These are phyloP conservation scores for Oryza coarctata DNA, from an alignment of 176 grass and related monocot genomes.

Conservation along the genomic window DNA sequence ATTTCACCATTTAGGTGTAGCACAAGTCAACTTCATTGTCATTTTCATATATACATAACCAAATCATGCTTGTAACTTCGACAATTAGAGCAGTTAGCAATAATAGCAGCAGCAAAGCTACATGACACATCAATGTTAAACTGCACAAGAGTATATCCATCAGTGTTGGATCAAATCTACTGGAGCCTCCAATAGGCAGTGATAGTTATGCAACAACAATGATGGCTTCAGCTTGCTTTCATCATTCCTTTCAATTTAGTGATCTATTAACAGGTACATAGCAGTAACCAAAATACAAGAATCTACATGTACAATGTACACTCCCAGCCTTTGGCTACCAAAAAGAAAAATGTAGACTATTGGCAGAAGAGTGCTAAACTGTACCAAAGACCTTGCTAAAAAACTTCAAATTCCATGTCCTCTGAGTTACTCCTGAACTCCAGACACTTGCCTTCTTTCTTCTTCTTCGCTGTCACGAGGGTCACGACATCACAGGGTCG, in stretches of 20 bases:
- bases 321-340: slow-evolving; percentile 42
- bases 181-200: slow-evolving; percentile 3
- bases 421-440: slow-evolving; percentile 52
- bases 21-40: background rate
- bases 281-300: slow-evolving; percentile 38
- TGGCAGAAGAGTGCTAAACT: slow-evolving; percentile 22
- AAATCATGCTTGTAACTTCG: background rate
- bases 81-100: background rate
- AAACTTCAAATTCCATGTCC: slow-evolving; percentile 71
- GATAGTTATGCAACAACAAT: slow-evolving; percentile 24
- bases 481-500: slow-evolving; percentile 46
- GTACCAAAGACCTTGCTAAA: slow-evolving; percentile 42
- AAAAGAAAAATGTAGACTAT: slow-evolving; percentile 38
- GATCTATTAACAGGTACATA: slow-evolving; percentile 49
- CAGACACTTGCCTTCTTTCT: slow-evolving; percentile 72
- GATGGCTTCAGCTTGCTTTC: slow-evolving; percentile 34
- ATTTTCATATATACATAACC: background rate
- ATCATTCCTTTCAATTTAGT: slow-evolving; percentile 37
- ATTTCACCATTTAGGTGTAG: background rate
- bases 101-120: background rate
- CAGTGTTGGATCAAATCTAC: background rate
- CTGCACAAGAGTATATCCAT: background rate
- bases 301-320: slow-evolving; percentile 68
- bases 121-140: background rate
- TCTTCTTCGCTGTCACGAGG: slow-evolving; percentile 41